Percentiles rank a stretch among this genome's conserved stretches.
These are phyloP conservation scores for Dictyostelium brefeldianum DNA, from an alignment of 78 protist species.

Conservation along the genomic window DNA sequence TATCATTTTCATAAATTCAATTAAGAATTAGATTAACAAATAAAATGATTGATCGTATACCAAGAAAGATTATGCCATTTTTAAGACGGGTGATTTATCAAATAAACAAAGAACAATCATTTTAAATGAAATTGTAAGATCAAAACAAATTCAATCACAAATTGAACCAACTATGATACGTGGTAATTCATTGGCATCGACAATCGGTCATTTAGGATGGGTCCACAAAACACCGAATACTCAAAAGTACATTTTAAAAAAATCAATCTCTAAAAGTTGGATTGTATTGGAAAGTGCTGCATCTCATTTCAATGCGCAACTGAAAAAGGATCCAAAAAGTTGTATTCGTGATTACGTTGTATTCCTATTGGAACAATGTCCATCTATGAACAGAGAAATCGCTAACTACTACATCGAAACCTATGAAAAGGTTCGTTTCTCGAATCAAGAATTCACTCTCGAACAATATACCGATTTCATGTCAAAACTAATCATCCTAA, in stretches of 20 bases:
- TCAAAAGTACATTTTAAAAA: slow-evolving; percentile 81
- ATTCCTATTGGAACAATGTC: slow-evolving; percentile 38
- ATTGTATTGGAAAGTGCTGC: slow-evolving; percentile 72
- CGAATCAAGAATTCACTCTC: slow-evolving; percentile 62
- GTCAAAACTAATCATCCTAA: slow-evolving; percentile 1
- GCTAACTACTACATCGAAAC: slow-evolving; percentile 49
- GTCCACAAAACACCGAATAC: slow-evolving; percentile 57
- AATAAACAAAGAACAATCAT: slow-evolving; percentile 78
- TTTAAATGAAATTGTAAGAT: slow-evolving; percentile 74
- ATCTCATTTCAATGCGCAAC: slow-evolving; percentile 27
- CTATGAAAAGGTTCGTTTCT: slow-evolving; percentile 83
- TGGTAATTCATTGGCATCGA: slow-evolving; percentile 7
- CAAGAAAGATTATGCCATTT: slow-evolving; percentile 85
- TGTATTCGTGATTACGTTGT: slow-evolving; percentile 71
- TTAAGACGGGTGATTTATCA: slow-evolving; percentile 83
- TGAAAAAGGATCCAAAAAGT: slow-evolving; percentile 19
- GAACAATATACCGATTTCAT: slow-evolving; percentile 70
- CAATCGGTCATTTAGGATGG: slow-evolving; percentile 84
- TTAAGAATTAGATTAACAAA: slow-evolving; percentile 46
- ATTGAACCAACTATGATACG: slow-evolving; percentile 32
- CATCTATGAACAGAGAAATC: slow-evolving; percentile 21
- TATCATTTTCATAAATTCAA: slow-evolving; percentile 52
- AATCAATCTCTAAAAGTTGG: slow-evolving; percentile 71
- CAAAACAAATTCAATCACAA: slow-evolving; percentile 57
- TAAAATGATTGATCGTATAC: slow-evolving; percentile 73